These are phyloP conservation scores for Zizania latifolia DNA, from an alignment of 176 grass and related monocot genomes.

Conservation along the genomic window DNA sequence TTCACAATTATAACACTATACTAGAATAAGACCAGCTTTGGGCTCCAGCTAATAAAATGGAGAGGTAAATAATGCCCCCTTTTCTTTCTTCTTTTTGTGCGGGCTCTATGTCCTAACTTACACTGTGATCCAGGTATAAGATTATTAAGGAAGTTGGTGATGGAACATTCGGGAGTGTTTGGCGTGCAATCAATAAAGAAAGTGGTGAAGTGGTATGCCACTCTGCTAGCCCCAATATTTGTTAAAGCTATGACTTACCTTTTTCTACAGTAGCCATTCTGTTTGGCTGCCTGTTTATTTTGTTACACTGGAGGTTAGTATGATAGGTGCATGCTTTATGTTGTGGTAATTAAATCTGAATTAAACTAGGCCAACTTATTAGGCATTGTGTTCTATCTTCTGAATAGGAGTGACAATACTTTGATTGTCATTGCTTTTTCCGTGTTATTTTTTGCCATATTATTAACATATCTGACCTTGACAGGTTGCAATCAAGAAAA, in stretches of 20 bases:
- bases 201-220: slow-evolving; percentile 78
- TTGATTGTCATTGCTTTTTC: not conserved
- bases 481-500: slow-evolving; percentile 98
- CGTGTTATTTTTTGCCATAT: not conserved
- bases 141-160: slow-evolving; percentile 97
- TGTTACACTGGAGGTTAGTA: not conserved
- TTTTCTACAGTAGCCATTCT: not conserved
- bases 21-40: slow-evolving; percentile 52
- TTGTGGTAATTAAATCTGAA: not conserved
- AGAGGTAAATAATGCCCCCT: slow-evolving; percentile 39
- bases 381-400: not conserved
- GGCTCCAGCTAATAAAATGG: slow-evolving; percentile 53
- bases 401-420: not conserved
- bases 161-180: slow-evolving; percentile 97
- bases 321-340: not conserved
- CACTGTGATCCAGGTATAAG: slow-evolving; percentile 52
- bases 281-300: not conserved
- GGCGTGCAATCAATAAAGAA: slow-evolving; percentile 86
- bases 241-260: not conserved
- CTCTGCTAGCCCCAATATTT: slow-evolving; percentile 16
- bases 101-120: not conserved
- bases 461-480: slow-evolving; percentile 1
- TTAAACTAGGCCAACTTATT: not conserved
- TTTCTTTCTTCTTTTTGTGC: not conserved
- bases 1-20: slow-evolving; percentile 40